Evolutionary conservation across 495 filamentous ascomycete species (phyloP), one percentile per base, ranked within the genome.

Genomic region (Talaromyces thailandensis): DNA sequence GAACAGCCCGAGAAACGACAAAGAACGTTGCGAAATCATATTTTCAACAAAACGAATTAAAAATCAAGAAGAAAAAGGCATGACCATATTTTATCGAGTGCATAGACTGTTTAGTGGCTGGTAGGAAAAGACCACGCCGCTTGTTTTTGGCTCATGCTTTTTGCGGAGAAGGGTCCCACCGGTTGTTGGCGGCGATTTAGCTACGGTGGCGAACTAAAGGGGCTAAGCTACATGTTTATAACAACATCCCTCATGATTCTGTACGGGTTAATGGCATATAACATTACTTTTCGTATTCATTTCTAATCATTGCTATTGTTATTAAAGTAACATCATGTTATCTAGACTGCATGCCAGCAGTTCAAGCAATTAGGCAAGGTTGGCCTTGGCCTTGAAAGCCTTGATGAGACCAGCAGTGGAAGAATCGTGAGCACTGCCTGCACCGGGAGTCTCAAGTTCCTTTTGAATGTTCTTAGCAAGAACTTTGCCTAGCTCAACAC

Each of bases 401-500:
- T 86, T 86, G 72, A 98, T 88, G 62, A 98, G 78, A 25, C 93
- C 91, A 55, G 85, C 91, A 28, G 94, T 98, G 64, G 88, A 92
- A 65, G 84, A 77, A 76, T 98, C 94, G 71, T 98, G 94, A 23
- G 75, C 82, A 56, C 72, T 76, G 35, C 84, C 84, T 52, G 81
- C 85, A n/a, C 87, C 88, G 1, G 78, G 64, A 70, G 88, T 86
- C 70, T 98, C 91, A 62, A 93, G 77, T 76, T 91, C 86, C 67
- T 82, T 80, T 70, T 88, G 87, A 66, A 91, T 91, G 76, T 91
- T 93, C 83, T 91, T 98, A 26, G 94, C 94, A 59, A 98, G 80
- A 48, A 88, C 87, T 86, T 98, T 98, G 78, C 94, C 94, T 53
- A 98, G 77, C 81, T 98, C 94, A 50, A 98, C 94, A 76, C 94